Conservation (phyloP, 495 filamentous ascomycete genomes). For the Penicillium odoratum region DNA sequence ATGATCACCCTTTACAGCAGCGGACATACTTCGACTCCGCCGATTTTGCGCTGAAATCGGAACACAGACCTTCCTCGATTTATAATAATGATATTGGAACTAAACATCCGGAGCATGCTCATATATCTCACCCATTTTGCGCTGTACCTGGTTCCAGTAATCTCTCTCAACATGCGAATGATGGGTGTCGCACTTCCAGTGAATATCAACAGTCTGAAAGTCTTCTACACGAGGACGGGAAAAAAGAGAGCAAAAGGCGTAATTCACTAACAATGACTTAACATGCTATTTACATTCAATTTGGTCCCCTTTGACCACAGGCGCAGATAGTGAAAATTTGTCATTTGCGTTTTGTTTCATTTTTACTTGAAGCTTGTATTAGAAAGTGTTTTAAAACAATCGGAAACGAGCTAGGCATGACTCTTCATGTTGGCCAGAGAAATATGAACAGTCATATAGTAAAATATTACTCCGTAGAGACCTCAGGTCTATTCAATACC, state of each 20-base stretch:
- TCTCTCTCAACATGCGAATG: not conserved
- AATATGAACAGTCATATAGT: no score
- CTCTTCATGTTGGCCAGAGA: not conserved
- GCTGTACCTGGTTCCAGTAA: not conserved
- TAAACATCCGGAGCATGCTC: not conserved
- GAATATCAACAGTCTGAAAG: not conserved
- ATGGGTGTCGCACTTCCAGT: not conserved
- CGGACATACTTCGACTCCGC: not conserved
- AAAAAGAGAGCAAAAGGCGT: not conserved
- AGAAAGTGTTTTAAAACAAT: not conserved
- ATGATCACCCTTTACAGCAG: not conserved
- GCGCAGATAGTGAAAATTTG: not conserved
- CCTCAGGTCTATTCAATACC: no score
- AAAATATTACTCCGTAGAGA: no score
- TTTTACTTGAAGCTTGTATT: not conserved
- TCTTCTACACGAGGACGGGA: not conserved
- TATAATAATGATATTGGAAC: not conserved
- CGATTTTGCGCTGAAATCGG: not conserved
- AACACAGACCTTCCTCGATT: not conserved
- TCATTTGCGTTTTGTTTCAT: no score
- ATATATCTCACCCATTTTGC: not conserved
- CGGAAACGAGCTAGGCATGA: not conserved
- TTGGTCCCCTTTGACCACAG: not conserved
- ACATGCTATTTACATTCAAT: not conserved
- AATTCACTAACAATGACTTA: not conserved